Evolutionary conservation across 176 grass and related monocot species (phyloP).

Genomic region (Eleusine indica): DNA sequence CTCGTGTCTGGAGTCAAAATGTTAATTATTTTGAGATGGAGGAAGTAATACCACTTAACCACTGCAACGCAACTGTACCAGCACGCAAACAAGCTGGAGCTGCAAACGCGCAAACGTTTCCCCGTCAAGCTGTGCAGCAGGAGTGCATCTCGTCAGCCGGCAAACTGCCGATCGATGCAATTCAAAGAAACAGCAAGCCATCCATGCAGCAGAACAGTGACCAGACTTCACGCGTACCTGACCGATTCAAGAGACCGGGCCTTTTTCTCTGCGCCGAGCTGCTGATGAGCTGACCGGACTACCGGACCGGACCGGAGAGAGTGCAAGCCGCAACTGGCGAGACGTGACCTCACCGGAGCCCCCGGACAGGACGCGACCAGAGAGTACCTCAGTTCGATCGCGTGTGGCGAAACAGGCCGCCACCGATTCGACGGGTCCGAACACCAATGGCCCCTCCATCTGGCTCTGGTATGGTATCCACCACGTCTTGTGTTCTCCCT

Average conservation of each 20-base stretch:
- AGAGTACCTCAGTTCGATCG: not conserved
- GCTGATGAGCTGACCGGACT: not conserved
- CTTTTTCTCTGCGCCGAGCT: not conserved
- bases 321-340: not conserved
- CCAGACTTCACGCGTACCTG: not conserved
- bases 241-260: not conserved
- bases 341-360: conserved; percentile 9
- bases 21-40: too few relatives aligned
- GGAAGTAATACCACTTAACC: too few relatives aligned
- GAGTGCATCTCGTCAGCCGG: not conserved
- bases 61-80: not conserved
- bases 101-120: too few relatives aligned
- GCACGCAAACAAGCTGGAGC: not conserved
- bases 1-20: too few relatives aligned
- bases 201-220: not conserved
- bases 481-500: not conserved
- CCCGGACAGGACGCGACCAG: not conserved
- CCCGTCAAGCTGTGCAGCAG: not conserved
- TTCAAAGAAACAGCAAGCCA: too few relatives aligned
- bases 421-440: not conserved
- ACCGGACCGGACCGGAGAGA: not conserved
- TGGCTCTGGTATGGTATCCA: not conserved
- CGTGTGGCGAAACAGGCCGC: not conserved
- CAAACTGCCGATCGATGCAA: not conserved
- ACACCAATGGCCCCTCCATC: not conserved